Conservation (phyloP, 192 early-diverging fungal genomes). For the Linnemannia exigua region DNA sequence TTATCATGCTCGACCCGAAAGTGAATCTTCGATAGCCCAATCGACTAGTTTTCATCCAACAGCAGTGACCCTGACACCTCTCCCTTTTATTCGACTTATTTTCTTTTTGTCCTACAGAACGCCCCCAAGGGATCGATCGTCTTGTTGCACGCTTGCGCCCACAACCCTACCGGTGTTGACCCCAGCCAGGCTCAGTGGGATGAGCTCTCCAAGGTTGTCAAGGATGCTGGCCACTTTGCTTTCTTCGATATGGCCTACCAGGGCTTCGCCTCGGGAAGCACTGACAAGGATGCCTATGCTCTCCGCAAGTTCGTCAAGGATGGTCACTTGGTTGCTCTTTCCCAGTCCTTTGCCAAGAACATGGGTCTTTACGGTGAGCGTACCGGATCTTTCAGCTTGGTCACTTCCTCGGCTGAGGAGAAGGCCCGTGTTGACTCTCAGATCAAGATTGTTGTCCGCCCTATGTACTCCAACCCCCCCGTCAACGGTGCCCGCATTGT, state of each 20-base stretch:
- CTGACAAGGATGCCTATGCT: conserved; percentile 91
- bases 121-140: conserved; percentile 91
- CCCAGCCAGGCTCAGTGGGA: conserved; percentile 94
- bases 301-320: conserved; percentile 92
- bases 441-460: conserved; percentile 95
- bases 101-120: conserved; percentile 56
- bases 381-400: conserved; percentile 91
- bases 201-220: conserved; percentile 83
- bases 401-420: conserved; percentile 80
- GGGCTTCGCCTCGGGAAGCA: conserved; percentile 97
- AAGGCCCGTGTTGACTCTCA: conserved; percentile 89
- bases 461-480: conserved; percentile 99
- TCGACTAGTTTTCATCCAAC: too few species aligned
- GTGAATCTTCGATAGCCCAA: not conserved
- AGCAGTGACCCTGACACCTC: not conserved
- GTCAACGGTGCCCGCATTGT: conserved; percentile 95
- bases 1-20: not conserved
- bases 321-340: conserved; percentile 82
- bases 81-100: not conserved
- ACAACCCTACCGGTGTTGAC: conserved; percentile 99
- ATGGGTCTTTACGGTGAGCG: conserved; percentile 99
- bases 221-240: conserved; percentile 84
- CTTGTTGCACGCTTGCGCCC: conserved; percentile 98
- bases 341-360: conserved; percentile 99
- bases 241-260: conserved; percentile 99